A percentile compares a stretch with the other conserved stretches of the same genome.
Conservation (phyloP, 768 basidiomycete species). For the Lactarius trivialis region DNA sequence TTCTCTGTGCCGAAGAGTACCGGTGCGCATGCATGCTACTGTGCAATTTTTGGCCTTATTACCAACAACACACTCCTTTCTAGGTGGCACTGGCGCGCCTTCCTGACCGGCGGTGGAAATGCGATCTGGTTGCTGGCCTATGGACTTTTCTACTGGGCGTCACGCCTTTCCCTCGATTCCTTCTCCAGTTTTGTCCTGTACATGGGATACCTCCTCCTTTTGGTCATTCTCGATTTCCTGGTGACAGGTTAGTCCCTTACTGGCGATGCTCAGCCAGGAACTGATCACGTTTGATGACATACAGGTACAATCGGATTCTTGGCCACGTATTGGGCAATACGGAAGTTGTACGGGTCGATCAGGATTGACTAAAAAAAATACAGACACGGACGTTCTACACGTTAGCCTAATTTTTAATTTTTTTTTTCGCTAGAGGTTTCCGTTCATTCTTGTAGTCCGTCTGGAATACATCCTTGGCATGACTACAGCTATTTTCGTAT, state of each 20-base stretch:
- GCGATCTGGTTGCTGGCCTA: slow-evolving; percentile 89
- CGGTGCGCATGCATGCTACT: slow-evolving; percentile 39
- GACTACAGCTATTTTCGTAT: no score
- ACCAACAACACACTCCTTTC: slow-evolving; percentile 1
- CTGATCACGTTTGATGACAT: neutral
- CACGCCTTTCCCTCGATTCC: slow-evolving; percentile 79
- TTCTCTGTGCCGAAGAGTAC: slow-evolving; percentile 92
- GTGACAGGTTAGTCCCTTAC: slow-evolving; percentile 56
- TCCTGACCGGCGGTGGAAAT: slow-evolving; percentile 86
- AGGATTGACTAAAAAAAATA: slow-evolving; percentile 50
- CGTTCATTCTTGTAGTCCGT: neutral
- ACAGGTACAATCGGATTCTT: slow-evolving; percentile 87
- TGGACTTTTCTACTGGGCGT: slow-evolving; percentile 83
- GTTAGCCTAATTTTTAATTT: neutral
- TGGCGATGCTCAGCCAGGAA: neutral
- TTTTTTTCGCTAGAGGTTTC: neutral
- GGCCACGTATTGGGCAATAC: slow-evolving; percentile 86
- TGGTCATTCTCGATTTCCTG: slow-evolving; percentile 81
- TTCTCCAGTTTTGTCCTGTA: slow-evolving; percentile 77
- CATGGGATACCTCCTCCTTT: slow-evolving; percentile 82
- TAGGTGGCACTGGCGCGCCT: slow-evolving; percentile 96
- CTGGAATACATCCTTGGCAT: no score
- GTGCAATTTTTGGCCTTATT: neutral
- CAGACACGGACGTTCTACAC: neutral
- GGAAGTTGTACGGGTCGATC: slow-evolving; percentile 74